These are phyloP conservation scores for Petunia hybrid DNA, from an alignment of 305 asterid species.

Conservation along the genomic window DNA sequence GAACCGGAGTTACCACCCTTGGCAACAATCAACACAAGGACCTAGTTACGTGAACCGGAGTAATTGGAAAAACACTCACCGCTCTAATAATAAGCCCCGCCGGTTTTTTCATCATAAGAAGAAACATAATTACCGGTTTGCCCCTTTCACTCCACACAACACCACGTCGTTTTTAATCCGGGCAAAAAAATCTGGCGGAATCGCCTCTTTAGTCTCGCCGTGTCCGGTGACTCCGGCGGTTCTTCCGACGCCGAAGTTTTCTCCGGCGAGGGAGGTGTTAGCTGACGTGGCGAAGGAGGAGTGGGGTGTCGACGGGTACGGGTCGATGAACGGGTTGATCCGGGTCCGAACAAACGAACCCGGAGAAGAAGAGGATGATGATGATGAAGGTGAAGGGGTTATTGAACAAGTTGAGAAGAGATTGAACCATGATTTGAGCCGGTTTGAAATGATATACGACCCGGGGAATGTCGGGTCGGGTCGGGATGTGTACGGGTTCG, in stretches of 20 bases:
- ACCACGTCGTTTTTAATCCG: conserved; percentile 70
- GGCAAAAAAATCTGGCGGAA: conserved; percentile 80
- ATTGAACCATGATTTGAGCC: conserved; percentile 32
- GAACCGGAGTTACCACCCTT: conserved; percentile 30
- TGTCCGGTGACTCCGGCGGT: conserved; percentile 75
- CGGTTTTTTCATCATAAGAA: conserved; percentile 30
- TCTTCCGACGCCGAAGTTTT: conserved; percentile 72
- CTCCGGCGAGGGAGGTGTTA: conserved; percentile 73
- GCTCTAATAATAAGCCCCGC: conserved; percentile 20
- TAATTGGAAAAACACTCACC: conserved; percentile 20
- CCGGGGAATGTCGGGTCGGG: conserved; percentile 9
- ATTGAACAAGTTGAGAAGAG: conserved; percentile 35
- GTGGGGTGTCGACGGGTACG: conserved; percentile 82
- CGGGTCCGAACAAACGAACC: conserved; percentile 52
- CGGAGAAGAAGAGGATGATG: conserved; percentile 25
- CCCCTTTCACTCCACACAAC: conserved; percentile 41
- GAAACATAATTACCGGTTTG: conserved; percentile 21
- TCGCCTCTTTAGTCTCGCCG: conserved; percentile 78
- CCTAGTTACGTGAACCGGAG: conserved; percentile 8
- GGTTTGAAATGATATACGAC: conserved; percentile 35
- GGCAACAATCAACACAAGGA: conserved; percentile 29
- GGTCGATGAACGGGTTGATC: conserved; percentile 84
- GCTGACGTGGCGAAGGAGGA: conserved; percentile 78
- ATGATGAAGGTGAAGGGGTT: conserved; percentile 36
- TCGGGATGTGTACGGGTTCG: conserved; percentile 1